Percentiles rank a stretch among this genome's conserved stretches.
Evolutionary conservation across 2,329 filamentous ascomycete species (phyloP).

Genomic region (Penicillium expansum): DNA sequence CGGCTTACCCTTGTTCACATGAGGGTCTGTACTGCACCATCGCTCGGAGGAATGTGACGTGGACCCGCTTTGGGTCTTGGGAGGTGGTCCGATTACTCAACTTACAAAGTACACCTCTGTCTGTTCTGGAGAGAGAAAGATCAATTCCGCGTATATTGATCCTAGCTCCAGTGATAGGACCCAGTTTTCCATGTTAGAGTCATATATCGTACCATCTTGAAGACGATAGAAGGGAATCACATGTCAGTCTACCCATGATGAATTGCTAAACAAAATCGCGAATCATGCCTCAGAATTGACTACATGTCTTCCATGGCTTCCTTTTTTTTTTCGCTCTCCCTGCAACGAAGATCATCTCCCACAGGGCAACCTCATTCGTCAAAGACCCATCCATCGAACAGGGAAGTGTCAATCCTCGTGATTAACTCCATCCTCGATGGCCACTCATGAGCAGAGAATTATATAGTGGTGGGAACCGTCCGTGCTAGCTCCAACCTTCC

Average conservation of each 20-base stretch:
- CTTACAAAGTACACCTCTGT: not conserved
- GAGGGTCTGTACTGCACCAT: not conserved
- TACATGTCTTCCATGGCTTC: not conserved
- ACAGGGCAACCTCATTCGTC: not conserved
- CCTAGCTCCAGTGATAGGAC: not conserved
- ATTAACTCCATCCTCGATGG: not conserved
- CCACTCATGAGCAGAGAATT: not conserved
- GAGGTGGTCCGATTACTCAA: not conserved
- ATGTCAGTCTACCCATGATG: not conserved
- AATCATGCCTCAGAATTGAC: not conserved
- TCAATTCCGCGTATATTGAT: not conserved
- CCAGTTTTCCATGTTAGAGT: not conserved
- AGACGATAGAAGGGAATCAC: not conserved
- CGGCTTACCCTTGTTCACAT: not conserved
- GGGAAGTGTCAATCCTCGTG: not conserved
- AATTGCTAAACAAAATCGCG: not conserved
- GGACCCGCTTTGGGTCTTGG: not conserved
- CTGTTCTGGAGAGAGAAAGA: not conserved
- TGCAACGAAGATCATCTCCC: not conserved
- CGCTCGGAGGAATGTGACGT: slow-evolving; percentile 6
- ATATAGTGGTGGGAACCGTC: not conserved
- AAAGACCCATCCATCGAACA: not conserved
- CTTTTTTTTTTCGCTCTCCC: not conserved
- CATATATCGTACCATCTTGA: not conserved
- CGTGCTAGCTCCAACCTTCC: not conserved